These are phyloP conservation scores for Brasilioporus rufonigricans DNA, from an alignment of 768 basidiomycete species.

Conservation along the genomic window DNA sequence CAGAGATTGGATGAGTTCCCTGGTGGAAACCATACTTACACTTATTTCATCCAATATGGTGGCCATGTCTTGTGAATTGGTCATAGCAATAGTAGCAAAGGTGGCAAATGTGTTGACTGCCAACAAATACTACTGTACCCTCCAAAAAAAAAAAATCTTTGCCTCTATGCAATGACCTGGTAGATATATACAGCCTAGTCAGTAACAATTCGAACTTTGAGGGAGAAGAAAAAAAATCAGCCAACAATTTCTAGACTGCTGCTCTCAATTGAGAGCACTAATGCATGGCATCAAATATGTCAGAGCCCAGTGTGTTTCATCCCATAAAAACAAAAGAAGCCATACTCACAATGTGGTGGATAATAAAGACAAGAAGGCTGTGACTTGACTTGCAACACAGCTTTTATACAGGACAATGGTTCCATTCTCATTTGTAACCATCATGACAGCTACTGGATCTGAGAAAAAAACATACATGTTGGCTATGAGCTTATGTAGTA, in stretches of 20 bases:
- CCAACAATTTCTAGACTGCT: slow-evolving; percentile 67
- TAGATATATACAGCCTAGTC: slow-evolving; percentile 4
- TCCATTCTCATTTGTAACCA: too few species aligned
- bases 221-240: slow-evolving; percentile 44
- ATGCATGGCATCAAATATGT: slow-evolving; percentile 49
- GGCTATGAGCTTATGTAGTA: too few species aligned
- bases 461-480: too few species aligned
- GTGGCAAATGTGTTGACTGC: background rate
- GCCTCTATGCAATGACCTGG: slow-evolving; percentile 1
- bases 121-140: background rate
- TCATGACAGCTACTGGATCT: too few species aligned
- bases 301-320: slow-evolving; percentile 82
- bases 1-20: slow-evolving; percentile 53
- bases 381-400: too few species aligned
- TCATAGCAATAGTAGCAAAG: slow-evolving; percentile 9
- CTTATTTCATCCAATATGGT: slow-evolving; percentile 54
- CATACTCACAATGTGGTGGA: slow-evolving; percentile 34
- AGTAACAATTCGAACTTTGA: background rate
- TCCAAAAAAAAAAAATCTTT: background rate
- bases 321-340: slow-evolving; percentile 40
- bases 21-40: slow-evolving; percentile 56
- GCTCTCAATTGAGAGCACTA: slow-evolving; percentile 41
- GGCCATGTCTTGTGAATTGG: slow-evolving; percentile 20
- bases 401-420: too few species aligned
- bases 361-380: too few species aligned